Conservation (phyloP, 2,329 filamentous ascomycete species). For the Fonsecaea pugnacius region DNA sequence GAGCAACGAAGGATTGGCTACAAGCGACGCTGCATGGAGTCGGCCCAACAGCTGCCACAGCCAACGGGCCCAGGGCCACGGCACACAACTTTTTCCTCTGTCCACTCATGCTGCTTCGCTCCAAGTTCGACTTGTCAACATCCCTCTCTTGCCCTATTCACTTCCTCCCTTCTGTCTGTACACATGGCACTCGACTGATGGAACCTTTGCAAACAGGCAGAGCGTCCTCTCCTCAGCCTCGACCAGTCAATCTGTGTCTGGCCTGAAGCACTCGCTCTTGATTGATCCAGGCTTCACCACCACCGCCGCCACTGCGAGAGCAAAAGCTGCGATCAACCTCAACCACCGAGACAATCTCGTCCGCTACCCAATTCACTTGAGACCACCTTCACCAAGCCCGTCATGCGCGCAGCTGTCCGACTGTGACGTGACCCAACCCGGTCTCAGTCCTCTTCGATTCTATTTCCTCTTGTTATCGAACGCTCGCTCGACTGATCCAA, state of each 20-base stretch:
- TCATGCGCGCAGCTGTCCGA: slow-evolving; percentile 31
- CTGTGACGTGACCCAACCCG: slow-evolving; percentile 24
- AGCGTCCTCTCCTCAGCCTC: slow-evolving; percentile 11
- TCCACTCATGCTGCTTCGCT: slow-evolving; percentile 21
- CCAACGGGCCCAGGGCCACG: slow-evolving; percentile 19
- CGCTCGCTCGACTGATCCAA: slow-evolving; percentile 19
- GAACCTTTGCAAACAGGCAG: slow-evolving; percentile 21
- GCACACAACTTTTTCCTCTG: slow-evolving; percentile 27
- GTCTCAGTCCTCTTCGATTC: slow-evolving; percentile 22
- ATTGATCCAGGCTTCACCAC: slow-evolving; percentile 5
- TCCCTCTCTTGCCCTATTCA: slow-evolving; percentile 2
- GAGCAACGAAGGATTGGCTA: slow-evolving; percentile 13
- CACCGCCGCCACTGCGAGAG: background rate
- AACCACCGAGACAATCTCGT: slow-evolving; percentile 1
- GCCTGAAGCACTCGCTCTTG: slow-evolving; percentile 7
- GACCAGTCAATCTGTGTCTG: slow-evolving; percentile 11
- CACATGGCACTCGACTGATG: slow-evolving; percentile 34
- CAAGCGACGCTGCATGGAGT: background rate
- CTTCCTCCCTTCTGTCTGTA: slow-evolving; percentile 9
- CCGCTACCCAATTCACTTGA: slow-evolving; percentile 1
- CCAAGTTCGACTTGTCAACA: slow-evolving; percentile 26
- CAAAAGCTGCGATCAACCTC: background rate
- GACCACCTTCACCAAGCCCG: slow-evolving; percentile 18
- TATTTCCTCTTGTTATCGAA: slow-evolving; percentile 22
- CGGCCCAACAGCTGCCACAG: slow-evolving; percentile 1